Evolutionary conservation across 2,329 filamentous ascomycete genomes (phyloP).

Genomic region (Tolypocladium amazonense): DNA sequence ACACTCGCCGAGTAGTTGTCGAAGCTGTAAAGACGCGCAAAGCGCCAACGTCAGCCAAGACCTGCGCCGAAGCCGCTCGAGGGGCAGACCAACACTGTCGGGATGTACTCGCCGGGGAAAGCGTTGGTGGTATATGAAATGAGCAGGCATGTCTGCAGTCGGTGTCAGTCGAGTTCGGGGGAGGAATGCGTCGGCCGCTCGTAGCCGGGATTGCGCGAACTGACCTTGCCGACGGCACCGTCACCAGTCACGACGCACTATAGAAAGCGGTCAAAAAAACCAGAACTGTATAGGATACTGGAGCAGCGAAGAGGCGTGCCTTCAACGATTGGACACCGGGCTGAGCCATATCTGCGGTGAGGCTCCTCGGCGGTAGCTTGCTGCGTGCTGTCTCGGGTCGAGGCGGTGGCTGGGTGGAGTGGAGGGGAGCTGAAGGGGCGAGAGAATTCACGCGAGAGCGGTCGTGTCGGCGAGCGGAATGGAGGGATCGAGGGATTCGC

Average conservation of each 20-base stretch:
- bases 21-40: slow-evolving; percentile 48
- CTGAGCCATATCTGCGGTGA: slow-evolving; percentile 51
- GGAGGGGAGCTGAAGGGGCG: not conserved
- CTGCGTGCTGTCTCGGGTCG: not conserved
- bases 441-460: not conserved
- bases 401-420: not conserved
- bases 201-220: slow-evolving; percentile 5
- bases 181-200: not conserved
- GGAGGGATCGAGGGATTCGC: not conserved
- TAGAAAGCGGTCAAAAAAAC: slow-evolving; percentile 15
- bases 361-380: not conserved
- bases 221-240: slow-evolving; percentile 95
- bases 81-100: slow-evolving; percentile 69
- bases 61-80: slow-evolving; percentile 1
- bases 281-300: not conserved
- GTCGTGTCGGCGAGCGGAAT: not conserved
- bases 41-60: not conserved
- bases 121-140: slow-evolving; percentile 99
- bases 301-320: slow-evolving; percentile 37
- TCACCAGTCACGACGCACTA: slow-evolving; percentile 98
- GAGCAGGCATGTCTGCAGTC: slow-evolving; percentile 79
- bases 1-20: slow-evolving; percentile 99
- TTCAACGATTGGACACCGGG: slow-evolving; percentile 82
- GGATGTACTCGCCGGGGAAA: slow-evolving; percentile 99
- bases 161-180: slow-evolving; percentile 15